Base-by-base conservation (phyloP, 371 early-diverging fungal genomes). In the Mucor piriformis region DNA sequence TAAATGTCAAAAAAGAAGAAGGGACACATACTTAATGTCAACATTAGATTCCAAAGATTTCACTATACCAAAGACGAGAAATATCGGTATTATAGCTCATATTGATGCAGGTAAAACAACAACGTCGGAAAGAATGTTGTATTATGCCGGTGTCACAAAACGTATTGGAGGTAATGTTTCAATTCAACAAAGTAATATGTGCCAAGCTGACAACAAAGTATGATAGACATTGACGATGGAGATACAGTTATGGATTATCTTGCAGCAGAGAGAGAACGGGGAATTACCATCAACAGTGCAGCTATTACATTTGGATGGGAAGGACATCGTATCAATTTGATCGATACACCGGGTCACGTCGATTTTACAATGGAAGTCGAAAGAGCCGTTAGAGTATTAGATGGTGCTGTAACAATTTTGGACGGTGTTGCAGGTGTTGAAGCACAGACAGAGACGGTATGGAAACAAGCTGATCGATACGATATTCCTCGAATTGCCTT, bases 51-150 rank as follows among this genome's bases (percentile, higher is more conserved):
- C 65, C 33, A 69, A 70, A 57, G 88, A 85, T 50, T 77, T 83
- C 44, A 67, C 82, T 16, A 77, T 83, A 49, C 66, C 69, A n/a
- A 84, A 82, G 43, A 91, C 93, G 11, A 83, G 97, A 46, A 97
- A 97, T 64, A 86, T 97, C 59, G 98, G 97, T 7, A 97, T 97
- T 43, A 94, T 97, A 58, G 98, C 98, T 0, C 98, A 98, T 61
- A 96, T 98, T 60, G 98, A 98, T 74, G 98, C 97, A 75, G 92
- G 91, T 47, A 97, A 98, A 69, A 98, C 98, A 12, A 98, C 98
- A 1, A 94, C 95, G 1, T 95, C 97, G 0, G 98, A 98, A 66
- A 88, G 98, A n/a, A 95, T 98, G 92, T 83, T 98, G 12, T 91
- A 89, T 70, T 93, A 94, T 77, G 92, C 95, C 3, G 97, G 97